Percentiles rank a stretch among this genome's conserved stretches.
Conservation (phyloP, 2,329 filamentous ascomycete species). For the Diatrype stigma region DNA sequence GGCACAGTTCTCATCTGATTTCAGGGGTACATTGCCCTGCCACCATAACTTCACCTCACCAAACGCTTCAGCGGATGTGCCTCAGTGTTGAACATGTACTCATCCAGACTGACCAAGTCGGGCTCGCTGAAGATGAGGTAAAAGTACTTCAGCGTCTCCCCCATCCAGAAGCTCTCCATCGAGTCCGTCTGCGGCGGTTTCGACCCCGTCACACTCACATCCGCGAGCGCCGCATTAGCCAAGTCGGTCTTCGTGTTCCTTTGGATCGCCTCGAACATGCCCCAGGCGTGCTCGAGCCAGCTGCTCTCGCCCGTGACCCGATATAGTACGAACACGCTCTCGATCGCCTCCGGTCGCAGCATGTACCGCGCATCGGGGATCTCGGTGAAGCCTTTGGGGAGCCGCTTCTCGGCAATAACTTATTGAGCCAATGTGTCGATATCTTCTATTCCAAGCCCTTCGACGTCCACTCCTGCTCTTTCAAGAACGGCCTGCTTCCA, state of each 20-base stretch:
- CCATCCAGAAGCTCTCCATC: constrained; percentile 24
- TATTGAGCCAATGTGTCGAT: constrained; percentile 16
- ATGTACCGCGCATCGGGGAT: constrained; percentile 21
- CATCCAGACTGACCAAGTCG: too few relatives aligned
- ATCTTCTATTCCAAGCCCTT: constrained; percentile 5
- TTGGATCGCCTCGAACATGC: constrained; percentile 23
- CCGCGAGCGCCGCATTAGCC: constrained; percentile 21
- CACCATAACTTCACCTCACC: too few relatives aligned
- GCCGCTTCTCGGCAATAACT: constrained; percentile 13
- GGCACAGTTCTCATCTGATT: too few relatives aligned
- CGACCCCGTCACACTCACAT: constrained; percentile 14
- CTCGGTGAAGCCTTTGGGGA: constrained; percentile 20
- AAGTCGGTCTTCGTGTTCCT: constrained; percentile 18
- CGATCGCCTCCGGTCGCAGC: constrained; percentile 25
- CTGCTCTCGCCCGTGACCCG: constrained; percentile 18
- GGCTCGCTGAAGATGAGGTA: too few relatives aligned
- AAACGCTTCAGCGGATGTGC: too few relatives aligned
- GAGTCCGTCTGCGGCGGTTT: constrained; percentile 16
- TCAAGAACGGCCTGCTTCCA: constrained; percentile 23
- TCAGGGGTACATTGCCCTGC: too few relatives aligned
- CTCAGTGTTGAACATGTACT: too few relatives aligned
- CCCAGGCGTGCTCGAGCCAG: constrained; percentile 21
- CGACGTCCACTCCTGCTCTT: constrained; percentile 8
- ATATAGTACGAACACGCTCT: constrained; percentile 25
- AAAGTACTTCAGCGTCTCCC: constrained; percentile 16